A percentile compares a stretch with the other conserved stretches of the same genome.
These are phyloP conservation scores for Biscutella laevigata DNA, from an alignment of 441 rosid species.

Conservation along the genomic window DNA sequence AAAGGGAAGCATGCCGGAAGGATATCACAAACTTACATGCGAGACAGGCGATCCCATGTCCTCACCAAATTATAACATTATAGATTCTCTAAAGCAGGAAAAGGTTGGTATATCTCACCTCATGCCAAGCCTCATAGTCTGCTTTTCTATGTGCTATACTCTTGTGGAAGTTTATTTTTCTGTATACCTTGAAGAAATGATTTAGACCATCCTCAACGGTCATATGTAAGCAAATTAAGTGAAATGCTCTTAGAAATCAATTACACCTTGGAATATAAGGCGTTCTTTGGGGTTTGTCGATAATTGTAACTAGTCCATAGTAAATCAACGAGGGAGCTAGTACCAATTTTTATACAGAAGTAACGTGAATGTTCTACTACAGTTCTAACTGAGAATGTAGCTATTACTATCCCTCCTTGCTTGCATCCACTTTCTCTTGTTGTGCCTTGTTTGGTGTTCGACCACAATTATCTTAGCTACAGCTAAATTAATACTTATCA, in stretches of 20 bases:
- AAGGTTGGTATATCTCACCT: slow-evolving; percentile 43
- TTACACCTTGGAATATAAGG: too few relatives aligned
- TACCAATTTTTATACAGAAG: neutral
- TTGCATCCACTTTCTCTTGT: neutral
- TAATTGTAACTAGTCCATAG: neutral
- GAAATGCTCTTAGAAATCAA: too few relatives aligned
- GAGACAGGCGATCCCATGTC: slow-evolving; percentile 31
- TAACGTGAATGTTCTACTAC: slow-evolving; percentile 1
- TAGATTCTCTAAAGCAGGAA: slow-evolving; percentile 39
- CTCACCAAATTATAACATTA: slow-evolving; percentile 31
- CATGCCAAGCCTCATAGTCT: slow-evolving; percentile 8
- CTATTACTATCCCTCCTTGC: slow-evolving; percentile 3
- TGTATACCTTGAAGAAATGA: slow-evolving; percentile 4
- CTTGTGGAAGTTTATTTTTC: slow-evolving; percentile 6
- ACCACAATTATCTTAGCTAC: slow-evolving; percentile 2
- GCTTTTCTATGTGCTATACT: neutral
- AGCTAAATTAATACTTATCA: neutral
- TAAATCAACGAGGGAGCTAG: neutral
- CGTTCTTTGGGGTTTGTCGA: too few relatives aligned
- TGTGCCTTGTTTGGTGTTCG: slow-evolving; percentile 11
- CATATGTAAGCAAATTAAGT: too few relatives aligned
- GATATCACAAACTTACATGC: slow-evolving; percentile 26
- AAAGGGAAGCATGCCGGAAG: slow-evolving; percentile 33
- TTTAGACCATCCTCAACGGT: too few relatives aligned
- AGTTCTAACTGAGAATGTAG: slow-evolving; percentile 1